phyloP scores from a whole-genome alignment of 202 grass and related monocot species.

The Zizania palustris region DNA sequence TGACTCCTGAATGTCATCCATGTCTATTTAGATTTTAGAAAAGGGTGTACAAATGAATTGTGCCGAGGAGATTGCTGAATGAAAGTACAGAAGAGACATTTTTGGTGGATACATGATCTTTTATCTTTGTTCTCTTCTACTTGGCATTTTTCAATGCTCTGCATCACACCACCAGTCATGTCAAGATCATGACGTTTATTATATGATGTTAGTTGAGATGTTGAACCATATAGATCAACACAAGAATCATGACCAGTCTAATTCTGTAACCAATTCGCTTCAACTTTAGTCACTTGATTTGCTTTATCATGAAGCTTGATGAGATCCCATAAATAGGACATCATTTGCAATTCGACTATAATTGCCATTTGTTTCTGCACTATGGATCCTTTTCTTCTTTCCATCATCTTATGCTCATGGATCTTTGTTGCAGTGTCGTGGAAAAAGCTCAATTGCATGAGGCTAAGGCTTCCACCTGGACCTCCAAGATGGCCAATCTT shows the following conservation, averaged over 20 bases:
- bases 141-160: constrained; percentile 20
- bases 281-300: constrained; percentile 44
- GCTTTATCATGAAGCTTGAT: constrained; percentile 37
- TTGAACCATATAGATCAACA: constrained; percentile 62
- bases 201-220: constrained; percentile 55
- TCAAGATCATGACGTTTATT: constrained; percentile 70
- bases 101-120: constrained; percentile 25
- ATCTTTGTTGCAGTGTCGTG: constrained; percentile 57
- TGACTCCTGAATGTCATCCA: not conserved
- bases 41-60: not conserved
- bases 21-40: constrained; percentile 5
- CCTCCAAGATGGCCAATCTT: constrained; percentile 76
- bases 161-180: constrained; percentile 46
- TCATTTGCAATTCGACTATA: constrained; percentile 41
- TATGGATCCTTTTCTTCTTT: constrained; percentile 54
- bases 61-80: constrained; percentile 26
- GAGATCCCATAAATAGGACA: constrained; percentile 46
- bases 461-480: constrained; percentile 73
- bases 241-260: constrained; percentile 71
- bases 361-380: constrained; percentile 35
- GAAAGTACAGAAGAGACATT: constrained; percentile 9
- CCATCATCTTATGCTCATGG: constrained; percentile 55
- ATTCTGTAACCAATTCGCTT: constrained; percentile 60
- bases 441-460: constrained; percentile 44
- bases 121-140: constrained; percentile 26